Evolutionary conservation across 2,329 filamentous ascomycete genomes (phyloP), one percentile per base, ranked within the genome.

Genomic region (Aspergillus glaucus): DNA sequence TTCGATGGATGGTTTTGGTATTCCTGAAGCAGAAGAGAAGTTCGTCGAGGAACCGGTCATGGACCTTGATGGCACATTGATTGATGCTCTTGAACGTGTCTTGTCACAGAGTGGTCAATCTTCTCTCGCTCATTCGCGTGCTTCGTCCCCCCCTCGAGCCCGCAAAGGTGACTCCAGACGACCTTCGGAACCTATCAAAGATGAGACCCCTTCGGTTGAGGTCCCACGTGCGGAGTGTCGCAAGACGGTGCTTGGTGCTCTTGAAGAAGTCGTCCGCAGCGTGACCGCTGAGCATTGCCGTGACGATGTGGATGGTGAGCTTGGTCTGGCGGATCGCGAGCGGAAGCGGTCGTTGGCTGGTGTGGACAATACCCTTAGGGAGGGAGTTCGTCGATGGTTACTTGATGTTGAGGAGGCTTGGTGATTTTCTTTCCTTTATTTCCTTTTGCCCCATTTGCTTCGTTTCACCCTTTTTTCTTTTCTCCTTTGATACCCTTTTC

Each of bases 381-480:
- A 81, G 58, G 79, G 79, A 6, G 75, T 82, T 36, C 71, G 77
- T 43, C 75, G 73, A 55, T 82, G 79, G 79, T 68, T 81, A 51
- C 64, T 71, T 34, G 71, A 75, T 50, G 72, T 75, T 12, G 75
- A 77, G 56, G 71, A 74, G 52, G 62, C 65, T 46, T 70, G 67
- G 62, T 71, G 56, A 55, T 39, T 44, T 42, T 17, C 24, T 48
- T 12, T 34, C 34, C 26, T 9, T 28, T 43, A 6, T 24, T 37
- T 26, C 9, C 24, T 41, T 12, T 4, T 21, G 10, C 48, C 22
- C 43, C 15, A 40, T 37, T 26, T 24, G 10, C 22, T 26, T 46
- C 6, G 15, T 34, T 43, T 28, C n/a, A 22, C 37, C 21, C 37
- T 44, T 43, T 42, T 44, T 42, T 48, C 36, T 32, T 41, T 47